A percentile compares a stretch with the other conserved stretches of the same genome.
Evolutionary conservation across 306 rosid species (phyloP).

Genomic region (Amphicarpaea edgeworthii): DNA sequence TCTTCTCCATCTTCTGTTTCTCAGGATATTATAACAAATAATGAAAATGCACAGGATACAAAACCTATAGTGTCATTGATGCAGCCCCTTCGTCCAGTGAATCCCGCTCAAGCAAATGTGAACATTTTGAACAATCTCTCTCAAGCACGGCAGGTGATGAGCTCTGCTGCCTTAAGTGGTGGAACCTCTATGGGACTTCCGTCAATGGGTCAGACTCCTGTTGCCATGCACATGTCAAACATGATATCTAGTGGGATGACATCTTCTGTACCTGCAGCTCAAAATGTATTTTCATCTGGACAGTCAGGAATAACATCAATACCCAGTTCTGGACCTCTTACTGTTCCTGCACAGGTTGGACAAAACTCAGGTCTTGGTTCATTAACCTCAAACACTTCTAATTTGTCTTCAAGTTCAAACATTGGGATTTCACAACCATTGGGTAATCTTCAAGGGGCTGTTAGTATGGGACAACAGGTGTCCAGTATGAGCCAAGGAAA

Average conservation of each 20-base stretch:
- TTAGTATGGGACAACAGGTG: conserved; percentile 82
- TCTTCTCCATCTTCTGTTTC: conserved; percentile 89
- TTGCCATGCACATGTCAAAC: conserved; percentile 93
- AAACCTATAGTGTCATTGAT: conserved; percentile 75
- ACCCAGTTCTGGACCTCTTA: conserved; percentile 71
- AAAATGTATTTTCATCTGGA: conserved; percentile 84
- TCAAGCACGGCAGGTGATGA: conserved; percentile 83
- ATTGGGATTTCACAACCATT: conserved; percentile 83
- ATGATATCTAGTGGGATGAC: conserved; percentile 99
- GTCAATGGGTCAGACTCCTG: conserved; percentile 82
- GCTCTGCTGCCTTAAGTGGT: conserved; percentile 75
- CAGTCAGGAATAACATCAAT: conserved; percentile 67
- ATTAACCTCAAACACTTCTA: conserved; percentile 70
- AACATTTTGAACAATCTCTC: conserved; percentile 88
- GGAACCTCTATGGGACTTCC: conserved; percentile 83
- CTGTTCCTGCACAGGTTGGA: conserved; percentile 72
- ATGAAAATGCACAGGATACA: conserved; percentile 76
- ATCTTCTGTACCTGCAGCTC: conserved; percentile 83
- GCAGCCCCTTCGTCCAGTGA: conserved; percentile 80
- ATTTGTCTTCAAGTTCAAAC: conserved; percentile 77
- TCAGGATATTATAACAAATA: conserved; percentile 79
- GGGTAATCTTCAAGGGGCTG: conserved; percentile 81
- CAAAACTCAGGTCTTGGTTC: conserved; percentile 76
- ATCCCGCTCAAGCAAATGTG: conserved; percentile 74
- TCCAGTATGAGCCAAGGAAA: conserved; percentile 84